Evolutionary conservation across 352 stramenopile species (phyloP).

Genomic region (Phytophthora capsici): DNA sequence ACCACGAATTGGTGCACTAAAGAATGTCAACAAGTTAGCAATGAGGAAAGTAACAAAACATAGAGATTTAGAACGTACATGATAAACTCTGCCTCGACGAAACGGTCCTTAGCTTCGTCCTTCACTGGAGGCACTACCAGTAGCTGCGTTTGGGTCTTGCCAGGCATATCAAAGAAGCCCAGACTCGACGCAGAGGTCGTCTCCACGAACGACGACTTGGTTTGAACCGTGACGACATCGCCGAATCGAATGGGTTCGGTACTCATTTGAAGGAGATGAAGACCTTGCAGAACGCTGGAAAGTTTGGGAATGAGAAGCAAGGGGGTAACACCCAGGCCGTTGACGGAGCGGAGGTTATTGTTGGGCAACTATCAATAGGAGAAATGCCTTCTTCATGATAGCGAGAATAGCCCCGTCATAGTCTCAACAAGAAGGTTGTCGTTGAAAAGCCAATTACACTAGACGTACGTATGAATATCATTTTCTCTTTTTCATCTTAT

Average conservation of each 20-base stretch:
- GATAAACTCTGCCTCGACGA: constrained; percentile 71
- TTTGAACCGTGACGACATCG: constrained; percentile 56
- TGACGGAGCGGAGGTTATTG: constrained; percentile 20
- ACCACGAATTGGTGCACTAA: constrained; percentile 46
- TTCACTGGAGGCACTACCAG: constrained; percentile 65
- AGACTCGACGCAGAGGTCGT: constrained; percentile 24
- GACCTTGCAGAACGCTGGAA: constrained; percentile 27
- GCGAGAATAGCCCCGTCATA: too few relatives aligned
- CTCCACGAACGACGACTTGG: constrained; percentile 44
- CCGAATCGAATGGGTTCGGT: constrained; percentile 55
- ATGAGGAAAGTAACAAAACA: neutral
- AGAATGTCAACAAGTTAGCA: constrained; percentile 1
- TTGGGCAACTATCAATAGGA: constrained; percentile 39
- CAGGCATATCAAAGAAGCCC: constrained; percentile 63
- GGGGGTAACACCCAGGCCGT: constrained; percentile 8
- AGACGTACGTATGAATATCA: constrained; percentile 24
- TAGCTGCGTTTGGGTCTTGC: constrained; percentile 43
- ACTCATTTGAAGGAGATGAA: constrained; percentile 34
- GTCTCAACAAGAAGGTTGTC: neutral
- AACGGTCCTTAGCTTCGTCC: constrained; percentile 44
- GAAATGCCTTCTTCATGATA: neutral
- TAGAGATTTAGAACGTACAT: constrained; percentile 43
- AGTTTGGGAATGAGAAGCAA: constrained; percentile 35
- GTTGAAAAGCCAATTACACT: neutral
- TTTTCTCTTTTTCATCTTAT: constrained; percentile 42